Evolutionary conservation across 1,139 yeast species (phyloP).

Genomic region (Geotrichum bryndzae): DNA sequence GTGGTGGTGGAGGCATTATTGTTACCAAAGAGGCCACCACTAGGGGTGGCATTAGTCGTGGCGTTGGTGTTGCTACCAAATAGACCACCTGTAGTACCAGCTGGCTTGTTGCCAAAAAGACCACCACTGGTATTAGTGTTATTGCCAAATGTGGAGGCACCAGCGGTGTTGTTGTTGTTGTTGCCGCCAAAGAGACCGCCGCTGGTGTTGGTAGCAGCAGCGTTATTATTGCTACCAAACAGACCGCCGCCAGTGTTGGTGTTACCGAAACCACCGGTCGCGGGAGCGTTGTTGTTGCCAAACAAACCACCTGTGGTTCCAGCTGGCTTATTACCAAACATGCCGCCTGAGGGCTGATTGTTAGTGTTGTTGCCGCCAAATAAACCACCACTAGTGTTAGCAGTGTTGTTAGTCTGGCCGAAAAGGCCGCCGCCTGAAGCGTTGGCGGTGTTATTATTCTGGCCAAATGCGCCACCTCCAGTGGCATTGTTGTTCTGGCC

Average conservation of each 20-base stretch:
- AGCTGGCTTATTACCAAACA: conserved; percentile 24
- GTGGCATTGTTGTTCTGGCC: conserved; percentile 20
- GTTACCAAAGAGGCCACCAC: conserved; percentile 33
- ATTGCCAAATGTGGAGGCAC: conserved; percentile 9
- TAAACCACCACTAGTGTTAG: conserved; percentile 36
- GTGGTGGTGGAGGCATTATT: conserved; percentile 17
- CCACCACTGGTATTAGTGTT: conserved; percentile 36
- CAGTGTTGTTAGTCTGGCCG: conserved; percentile 25
- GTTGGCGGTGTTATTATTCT: conserved; percentile 20
- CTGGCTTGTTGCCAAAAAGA: conserved; percentile 34
- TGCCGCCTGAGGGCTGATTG: conserved; percentile 13
- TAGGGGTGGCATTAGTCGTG: conserved; percentile 23
- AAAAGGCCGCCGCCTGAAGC: conserved; percentile 28
- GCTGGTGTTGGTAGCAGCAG: conserved; percentile 17
- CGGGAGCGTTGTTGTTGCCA: conserved; percentile 19
- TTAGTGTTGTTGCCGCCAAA: conserved; percentile 32
- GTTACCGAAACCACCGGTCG: conserved; percentile 22
- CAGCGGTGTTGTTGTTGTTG: conserved; percentile 1
- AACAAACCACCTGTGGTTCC: conserved; percentile 25
- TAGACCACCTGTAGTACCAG: conserved; percentile 30
- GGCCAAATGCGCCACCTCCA: conserved; percentile 19
- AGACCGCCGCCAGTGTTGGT: conserved; percentile 27
- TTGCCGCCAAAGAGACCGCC: conserved; percentile 15
- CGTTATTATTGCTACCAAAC: conserved; percentile 32
- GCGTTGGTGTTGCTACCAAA: conserved; percentile 31